Base-by-base conservation (phyloP, 345 rosid species). In the Salix koriyanagi region DNA sequence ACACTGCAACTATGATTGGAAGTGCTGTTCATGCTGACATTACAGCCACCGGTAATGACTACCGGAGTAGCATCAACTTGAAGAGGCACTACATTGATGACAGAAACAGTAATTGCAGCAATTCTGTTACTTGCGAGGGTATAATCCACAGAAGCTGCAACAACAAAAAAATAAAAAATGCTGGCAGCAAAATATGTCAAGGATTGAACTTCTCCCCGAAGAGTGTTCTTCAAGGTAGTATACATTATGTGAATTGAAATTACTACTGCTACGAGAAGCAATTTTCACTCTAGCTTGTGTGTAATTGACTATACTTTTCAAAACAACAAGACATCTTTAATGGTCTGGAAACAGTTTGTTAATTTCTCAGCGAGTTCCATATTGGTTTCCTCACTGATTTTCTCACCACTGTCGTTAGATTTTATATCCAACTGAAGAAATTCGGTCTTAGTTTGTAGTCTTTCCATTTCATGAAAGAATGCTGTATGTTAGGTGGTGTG, bases 211-310 rank as follows among this genome's bases (percentile, higher is more conserved):
- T 87, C 73, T 89, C 92, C 50, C 91, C 88, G 10, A 90, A 83
- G 74, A 89, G 91, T 72, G 89, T 90, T 84, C 90, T 87, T 84
- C 88, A 84, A 87, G 94, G 89, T 90, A 83, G n/a, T 11, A 14
- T n/a, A 11, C 18, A n/a, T 21, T 6, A 7, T 67, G 30, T 21
- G 15, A 28, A 71, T 39, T 9, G 46, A 48, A 70, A 71, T 77
- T 46, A 28, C 7, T 32, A 52, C 5, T 34, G 44, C 36, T n/a
- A 72, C 25, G 30, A 26, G 10, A 39, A 13, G 23, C 36, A 9
- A 60, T 15, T 76, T 50, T 54, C 28, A n/a, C 12, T 7, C 12
- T 65, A n/a, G 30, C 34, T 4, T 14, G 60, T 41, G 18, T 10
- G 11, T 25, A 37, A n/a, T 37, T 36, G 13, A 39, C 50, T 46